A percentile compares a stretch with the other conserved stretches of the same genome.
These are phyloP conservation scores for Ogataea wickerhamii DNA, from an alignment of 805 yeast genomes.

Conservation along the genomic window DNA sequence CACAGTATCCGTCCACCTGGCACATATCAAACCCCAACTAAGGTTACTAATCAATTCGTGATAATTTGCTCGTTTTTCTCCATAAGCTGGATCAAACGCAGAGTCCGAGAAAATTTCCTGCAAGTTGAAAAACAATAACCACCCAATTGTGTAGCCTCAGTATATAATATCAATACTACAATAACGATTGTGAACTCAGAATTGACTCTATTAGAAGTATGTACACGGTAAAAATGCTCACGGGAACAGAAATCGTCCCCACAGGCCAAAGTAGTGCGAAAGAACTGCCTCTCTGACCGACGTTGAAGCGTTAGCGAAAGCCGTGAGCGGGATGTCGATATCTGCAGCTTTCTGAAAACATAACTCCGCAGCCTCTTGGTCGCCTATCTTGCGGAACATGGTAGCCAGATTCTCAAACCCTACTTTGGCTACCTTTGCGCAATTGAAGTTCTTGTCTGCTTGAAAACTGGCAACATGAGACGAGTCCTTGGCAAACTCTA, in stretches of 20 bases:
- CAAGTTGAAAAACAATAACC: no score
- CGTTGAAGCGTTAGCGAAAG: constrained; percentile 18
- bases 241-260: constrained; percentile 35
- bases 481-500: constrained; percentile 40
- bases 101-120: no score
- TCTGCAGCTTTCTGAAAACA: constrained; percentile 26
- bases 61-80: no score
- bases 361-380: constrained; percentile 24
- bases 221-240: neutral
- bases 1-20: no score
- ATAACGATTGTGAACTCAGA: no score
- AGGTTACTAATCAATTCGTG: no score
- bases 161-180: no score
- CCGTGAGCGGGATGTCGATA: constrained; percentile 31
- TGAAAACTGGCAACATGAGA: constrained; percentile 31
- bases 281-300: constrained; percentile 33
- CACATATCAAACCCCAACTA: no score
- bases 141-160: no score
- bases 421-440: constrained; percentile 38
- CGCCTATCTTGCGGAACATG: constrained; percentile 33
- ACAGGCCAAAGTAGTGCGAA: constrained; percentile 33
- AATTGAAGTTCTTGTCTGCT: constrained; percentile 31
- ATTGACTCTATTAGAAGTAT: no score
- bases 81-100: no score
- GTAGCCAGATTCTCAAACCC: constrained; percentile 34